These are phyloP conservation scores for Passiflora organensis DNA, from an alignment of 345 rosid genomes.

Conservation along the genomic window DNA sequence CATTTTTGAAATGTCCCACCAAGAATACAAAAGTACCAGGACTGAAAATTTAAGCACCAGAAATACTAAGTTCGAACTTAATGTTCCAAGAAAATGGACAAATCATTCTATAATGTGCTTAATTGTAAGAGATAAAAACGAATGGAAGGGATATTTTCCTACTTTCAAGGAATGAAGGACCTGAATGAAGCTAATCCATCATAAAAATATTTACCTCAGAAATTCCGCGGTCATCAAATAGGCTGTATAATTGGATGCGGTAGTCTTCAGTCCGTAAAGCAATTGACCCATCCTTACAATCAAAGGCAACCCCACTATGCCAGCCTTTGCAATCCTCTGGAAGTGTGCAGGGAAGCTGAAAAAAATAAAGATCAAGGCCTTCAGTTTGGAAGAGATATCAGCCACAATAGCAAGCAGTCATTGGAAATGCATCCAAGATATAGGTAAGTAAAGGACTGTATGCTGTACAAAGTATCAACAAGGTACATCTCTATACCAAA, in stretches of 20 bases:
- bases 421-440: neutral
- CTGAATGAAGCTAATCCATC: neutral
- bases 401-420: neutral
- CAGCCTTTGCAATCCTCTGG: constrained; percentile 45
- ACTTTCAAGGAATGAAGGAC: neutral
- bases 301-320: constrained; percentile 56
- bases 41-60: neutral
- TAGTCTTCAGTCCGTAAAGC: constrained; percentile 78
- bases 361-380: constrained; percentile 13
- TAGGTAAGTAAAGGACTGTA: neutral
- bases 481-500: too few relatives aligned
- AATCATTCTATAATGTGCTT: too few relatives aligned
- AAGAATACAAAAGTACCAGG: neutral
- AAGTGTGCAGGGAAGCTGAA: constrained; percentile 69
- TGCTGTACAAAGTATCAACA: too few relatives aligned
- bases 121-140: too few relatives aligned
- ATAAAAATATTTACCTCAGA: constrained; percentile 59
- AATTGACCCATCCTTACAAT: constrained; percentile 58
- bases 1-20: neutral
- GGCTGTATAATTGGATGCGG: constrained; percentile 78
- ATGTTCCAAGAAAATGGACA: too few relatives aligned
- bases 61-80: too few relatives aligned
- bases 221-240: constrained; percentile 68
- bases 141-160: too few relatives aligned
- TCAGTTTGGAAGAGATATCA: neutral